Conservation (phyloP, 805 yeast species). For the Lachancea thermotolerans region DNA sequence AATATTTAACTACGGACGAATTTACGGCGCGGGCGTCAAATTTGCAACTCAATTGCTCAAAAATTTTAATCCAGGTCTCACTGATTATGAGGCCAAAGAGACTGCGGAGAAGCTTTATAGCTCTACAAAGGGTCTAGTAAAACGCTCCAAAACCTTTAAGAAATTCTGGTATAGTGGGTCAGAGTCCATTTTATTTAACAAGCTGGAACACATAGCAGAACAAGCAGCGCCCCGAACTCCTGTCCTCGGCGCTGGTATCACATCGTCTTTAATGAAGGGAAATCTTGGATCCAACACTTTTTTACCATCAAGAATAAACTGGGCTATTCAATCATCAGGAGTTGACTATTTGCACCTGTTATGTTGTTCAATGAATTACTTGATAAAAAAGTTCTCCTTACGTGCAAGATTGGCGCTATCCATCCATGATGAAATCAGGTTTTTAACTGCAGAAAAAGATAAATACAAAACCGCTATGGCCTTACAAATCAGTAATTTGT, state of each 20-base stretch:
- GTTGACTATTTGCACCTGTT: conserved; percentile 90
- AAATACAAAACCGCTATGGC: conserved; percentile 72
- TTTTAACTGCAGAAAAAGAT: conserved; percentile 66
- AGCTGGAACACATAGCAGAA: conserved; percentile 79
- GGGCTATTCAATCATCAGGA: conserved; percentile 98
- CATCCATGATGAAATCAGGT: conserved; percentile 93
- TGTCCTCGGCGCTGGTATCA: conserved; percentile 86
- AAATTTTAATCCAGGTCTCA: conserved; percentile 67
- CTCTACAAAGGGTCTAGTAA: conserved; percentile 71
- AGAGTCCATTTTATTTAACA: conserved; percentile 86
- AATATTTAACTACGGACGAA: conserved; percentile 91
- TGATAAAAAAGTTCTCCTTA: conserved; percentile 54
- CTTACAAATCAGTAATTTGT: conserved; percentile 79
- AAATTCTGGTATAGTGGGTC: conserved; percentile 81
- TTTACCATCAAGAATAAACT: conserved; percentile 85
- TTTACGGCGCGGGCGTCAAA: conserved; percentile 93
- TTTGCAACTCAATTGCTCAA: conserved; percentile 81
- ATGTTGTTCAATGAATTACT: conserved; percentile 80
- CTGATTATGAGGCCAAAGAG: conserved; percentile 57
- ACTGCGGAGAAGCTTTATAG: conserved; percentile 65
- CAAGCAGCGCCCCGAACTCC: conserved; percentile 82
- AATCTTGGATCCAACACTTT: conserved; percentile 62
- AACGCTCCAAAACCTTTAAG: conserved; percentile 27
- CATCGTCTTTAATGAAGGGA: conserved; percentile 64
- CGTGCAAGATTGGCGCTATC: conserved; percentile 77